Percentiles rank a stretch among this genome's conserved stretches.
Evolutionary conservation across 2,329 filamentous ascomycete genomes (phyloP).

Genomic region (Phaeoacremonium minimum): DNA sequence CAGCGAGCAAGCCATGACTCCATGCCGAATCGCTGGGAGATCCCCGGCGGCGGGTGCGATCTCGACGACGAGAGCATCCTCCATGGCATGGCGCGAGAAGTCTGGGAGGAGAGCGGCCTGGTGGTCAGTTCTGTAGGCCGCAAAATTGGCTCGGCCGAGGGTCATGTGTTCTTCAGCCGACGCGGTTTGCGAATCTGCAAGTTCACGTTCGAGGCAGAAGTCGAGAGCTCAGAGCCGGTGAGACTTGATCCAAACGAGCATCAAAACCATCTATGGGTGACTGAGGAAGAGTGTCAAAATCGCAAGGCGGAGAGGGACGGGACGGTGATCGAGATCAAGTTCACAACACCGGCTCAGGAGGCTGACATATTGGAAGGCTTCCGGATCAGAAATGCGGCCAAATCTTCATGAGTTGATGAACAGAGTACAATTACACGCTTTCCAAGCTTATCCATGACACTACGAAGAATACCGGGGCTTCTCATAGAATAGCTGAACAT

Average conservation of each 20-base stretch:
- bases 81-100: constrained; percentile 29
- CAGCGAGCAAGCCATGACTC: constrained; percentile 32
- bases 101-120: constrained; percentile 37
- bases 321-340: constrained; percentile 12
- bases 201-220: constrained; percentile 20
- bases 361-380: constrained; percentile 15
- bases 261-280: constrained; percentile 25
- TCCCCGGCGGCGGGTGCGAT: constrained; percentile 34
- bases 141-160: constrained; percentile 8
- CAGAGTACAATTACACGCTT: too few relatives aligned
- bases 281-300: constrained; percentile 22
- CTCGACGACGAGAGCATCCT: constrained; percentile 27
- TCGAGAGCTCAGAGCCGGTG: constrained; percentile 12
- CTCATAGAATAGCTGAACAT: too few relatives aligned
- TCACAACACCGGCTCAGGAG: constrained; percentile 17
- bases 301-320: constrained; percentile 5
- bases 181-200: constrained; percentile 15
- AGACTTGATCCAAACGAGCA: constrained; percentile 27
- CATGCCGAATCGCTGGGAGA: constrained; percentile 34
- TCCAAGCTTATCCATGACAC: too few relatives aligned
- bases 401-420: too few relatives aligned
- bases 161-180: constrained; percentile 17
- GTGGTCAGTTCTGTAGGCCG: constrained; percentile 15
- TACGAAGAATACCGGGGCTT: too few relatives aligned
- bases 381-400: too few relatives aligned